Percentiles rank a stretch among this genome's conserved stretches.
phyloP scores from a whole-genome alignment of 768 basidiomycete genomes.

The Kockovaella imperatae region DNA sequence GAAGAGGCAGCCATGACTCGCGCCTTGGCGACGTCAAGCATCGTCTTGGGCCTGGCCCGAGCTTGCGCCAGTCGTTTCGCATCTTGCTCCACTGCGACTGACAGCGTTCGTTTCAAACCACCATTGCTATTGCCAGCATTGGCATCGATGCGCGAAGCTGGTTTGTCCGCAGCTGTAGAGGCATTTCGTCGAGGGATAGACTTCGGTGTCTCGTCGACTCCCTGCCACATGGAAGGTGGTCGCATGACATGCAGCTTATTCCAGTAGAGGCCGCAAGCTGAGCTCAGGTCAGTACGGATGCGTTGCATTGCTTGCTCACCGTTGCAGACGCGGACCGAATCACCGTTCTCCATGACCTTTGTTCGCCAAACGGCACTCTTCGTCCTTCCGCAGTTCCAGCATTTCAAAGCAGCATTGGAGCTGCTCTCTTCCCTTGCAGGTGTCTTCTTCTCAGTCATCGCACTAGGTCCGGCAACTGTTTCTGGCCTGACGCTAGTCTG shows the following conservation, averaged over 20 bases:
- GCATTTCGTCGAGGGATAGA: slow-evolving; percentile 6
- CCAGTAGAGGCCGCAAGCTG: slow-evolving; percentile 43
- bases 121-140: not conserved
- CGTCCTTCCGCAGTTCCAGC: slow-evolving; percentile 40
- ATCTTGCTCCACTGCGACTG: slow-evolving; percentile 33
- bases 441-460: not conserved
- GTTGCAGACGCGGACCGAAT: slow-evolving; percentile 37
- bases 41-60: slow-evolving; percentile 3
- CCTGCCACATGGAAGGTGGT: slow-evolving; percentile 38
- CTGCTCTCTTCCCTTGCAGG: not conserved
- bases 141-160: slow-evolving; percentile 5
- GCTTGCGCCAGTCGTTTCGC: slow-evolving; percentile 24
- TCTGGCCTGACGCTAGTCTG: not conserved
- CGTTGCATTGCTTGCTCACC: slow-evolving; percentile 21
- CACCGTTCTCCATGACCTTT: slow-evolving; percentile 33
- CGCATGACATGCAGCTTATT: slow-evolving; percentile 38
- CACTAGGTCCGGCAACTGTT: not conserved
- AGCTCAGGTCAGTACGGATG: not conserved
- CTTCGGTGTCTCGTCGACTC: slow-evolving; percentile 26
- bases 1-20: not conserved
- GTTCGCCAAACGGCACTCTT: slow-evolving; percentile 39
- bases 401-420: slow-evolving; percentile 6
- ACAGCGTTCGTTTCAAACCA: slow-evolving; percentile 38
- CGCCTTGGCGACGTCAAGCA: not conserved
- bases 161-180: slow-evolving; percentile 11